Evolutionary conservation across 2,329 filamentous ascomycete species (phyloP).

Genomic region (Ophiostoma quercus): DNA sequence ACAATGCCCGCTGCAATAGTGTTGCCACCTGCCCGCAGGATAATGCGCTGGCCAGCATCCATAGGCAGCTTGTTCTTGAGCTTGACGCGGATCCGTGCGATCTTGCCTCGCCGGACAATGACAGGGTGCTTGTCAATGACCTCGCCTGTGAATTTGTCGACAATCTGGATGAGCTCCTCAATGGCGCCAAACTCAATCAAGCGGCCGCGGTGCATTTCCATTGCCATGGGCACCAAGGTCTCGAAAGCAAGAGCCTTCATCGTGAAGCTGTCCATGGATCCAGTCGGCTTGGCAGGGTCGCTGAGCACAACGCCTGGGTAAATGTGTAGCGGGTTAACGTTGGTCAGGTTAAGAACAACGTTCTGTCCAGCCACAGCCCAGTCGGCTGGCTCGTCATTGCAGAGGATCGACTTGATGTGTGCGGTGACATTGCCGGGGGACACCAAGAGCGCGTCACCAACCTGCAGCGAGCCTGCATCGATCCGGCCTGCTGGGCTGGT

Average conservation of each 20-base stretch:
- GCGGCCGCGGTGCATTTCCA: slow-evolving; percentile 83
- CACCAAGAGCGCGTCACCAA: slow-evolving; percentile 72
- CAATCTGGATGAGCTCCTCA: slow-evolving; percentile 50
- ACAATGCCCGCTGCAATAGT: slow-evolving; percentile 85
- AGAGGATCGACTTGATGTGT: slow-evolving; percentile 73
- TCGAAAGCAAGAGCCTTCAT: slow-evolving; percentile 87
- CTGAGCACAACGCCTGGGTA: slow-evolving; percentile 84
- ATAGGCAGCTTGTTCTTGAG: slow-evolving; percentile 70
- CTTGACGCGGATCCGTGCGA: slow-evolving; percentile 73
- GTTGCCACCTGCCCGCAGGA: slow-evolving; percentile 71
- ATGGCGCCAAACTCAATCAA: slow-evolving; percentile 75
- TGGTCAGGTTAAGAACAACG: slow-evolving; percentile 71
- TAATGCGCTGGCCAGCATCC: slow-evolving; percentile 72
- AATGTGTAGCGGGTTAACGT: slow-evolving; percentile 80
- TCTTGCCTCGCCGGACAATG: slow-evolving; percentile 68
- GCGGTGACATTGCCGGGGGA: slow-evolving; percentile 79
- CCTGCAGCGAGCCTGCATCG: slow-evolving; percentile 75
- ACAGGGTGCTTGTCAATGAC: slow-evolving; percentile 76
- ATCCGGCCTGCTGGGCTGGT: slow-evolving; percentile 82
- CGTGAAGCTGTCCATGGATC: slow-evolving; percentile 66
- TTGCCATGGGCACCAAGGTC: slow-evolving; percentile 77
- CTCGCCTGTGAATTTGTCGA: slow-evolving; percentile 53
- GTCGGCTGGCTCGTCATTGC: slow-evolving; percentile 57
- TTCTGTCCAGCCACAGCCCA: slow-evolving; percentile 67
- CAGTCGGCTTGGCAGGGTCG: slow-evolving; percentile 59